A percentile compares a stretch with the other conserved stretches of the same genome.
phyloP scores from a whole-genome alignment of 2,329 filamentous ascomycete species.

The Talaromyces amestolkiae region DNA sequence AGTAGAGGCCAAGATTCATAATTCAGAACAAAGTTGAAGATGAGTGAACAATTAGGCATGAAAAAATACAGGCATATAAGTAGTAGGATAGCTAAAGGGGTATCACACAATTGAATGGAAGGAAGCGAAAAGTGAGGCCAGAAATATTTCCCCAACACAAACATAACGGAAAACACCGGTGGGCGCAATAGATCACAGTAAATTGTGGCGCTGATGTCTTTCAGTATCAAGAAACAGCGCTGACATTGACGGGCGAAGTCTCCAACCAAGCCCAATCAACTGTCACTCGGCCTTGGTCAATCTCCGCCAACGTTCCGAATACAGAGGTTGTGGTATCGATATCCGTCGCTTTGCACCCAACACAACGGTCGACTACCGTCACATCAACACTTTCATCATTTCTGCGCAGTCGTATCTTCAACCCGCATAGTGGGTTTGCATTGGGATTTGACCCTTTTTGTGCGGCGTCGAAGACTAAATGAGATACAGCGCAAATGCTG shows the following conservation, averaged over 20 bases:
- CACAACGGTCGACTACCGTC: slow-evolving; percentile 67
- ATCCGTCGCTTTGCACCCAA: slow-evolving; percentile 49
- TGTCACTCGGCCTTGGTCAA: slow-evolving; percentile 47
- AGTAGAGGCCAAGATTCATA: not conserved
- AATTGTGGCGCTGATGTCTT: too few species aligned
- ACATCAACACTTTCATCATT: slow-evolving; percentile 57
- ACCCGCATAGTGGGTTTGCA: slow-evolving; percentile 65
- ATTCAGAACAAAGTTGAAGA: not conserved
- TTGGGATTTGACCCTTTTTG: slow-evolving; percentile 57
- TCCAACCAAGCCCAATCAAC: slow-evolving; percentile 54
- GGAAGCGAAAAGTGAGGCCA: not conserved
- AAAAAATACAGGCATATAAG: not conserved
- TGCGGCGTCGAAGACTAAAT: slow-evolving; percentile 63
- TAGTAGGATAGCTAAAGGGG: not conserved
- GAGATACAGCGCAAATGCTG: slow-evolving; percentile 64
- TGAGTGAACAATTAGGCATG: too few species aligned
- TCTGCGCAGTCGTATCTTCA: slow-evolving; percentile 61
- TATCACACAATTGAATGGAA: not conserved
- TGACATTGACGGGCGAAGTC: slow-evolving; percentile 30
- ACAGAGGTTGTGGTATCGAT: slow-evolving; percentile 51
- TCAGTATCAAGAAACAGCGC: not conserved
- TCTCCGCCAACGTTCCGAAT: slow-evolving; percentile 49
- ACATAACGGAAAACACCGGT: not conserved
- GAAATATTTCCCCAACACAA: not conserved
- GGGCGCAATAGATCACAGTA: not conserved